These are phyloP conservation scores for Syzygium malaccense DNA, from an alignment of 441 rosid genomes.

Conservation along the genomic window DNA sequence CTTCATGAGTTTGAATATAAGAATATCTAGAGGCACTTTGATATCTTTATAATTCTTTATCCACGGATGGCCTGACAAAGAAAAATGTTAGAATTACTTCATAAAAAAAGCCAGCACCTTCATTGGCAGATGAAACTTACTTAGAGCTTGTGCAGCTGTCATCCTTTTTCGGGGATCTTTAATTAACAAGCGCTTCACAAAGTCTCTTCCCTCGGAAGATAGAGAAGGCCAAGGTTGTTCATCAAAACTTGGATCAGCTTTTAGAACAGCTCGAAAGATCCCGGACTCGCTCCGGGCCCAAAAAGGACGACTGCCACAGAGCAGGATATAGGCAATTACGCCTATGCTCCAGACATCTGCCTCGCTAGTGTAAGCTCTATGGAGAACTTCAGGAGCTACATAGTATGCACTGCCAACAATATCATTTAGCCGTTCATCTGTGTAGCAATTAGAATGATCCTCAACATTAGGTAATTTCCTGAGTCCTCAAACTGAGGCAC, in stretches of 20 bases:
- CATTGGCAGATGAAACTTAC: neutral
- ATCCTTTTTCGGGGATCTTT: conserved; percentile 12
- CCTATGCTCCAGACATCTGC: conserved; percentile 12
- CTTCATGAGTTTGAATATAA: conserved; percentile 4
- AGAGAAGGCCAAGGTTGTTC: conserved; percentile 8
- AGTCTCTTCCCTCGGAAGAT: conserved; percentile 5
- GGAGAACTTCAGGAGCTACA: conserved; percentile 12
- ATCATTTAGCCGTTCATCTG: conserved; percentile 12
- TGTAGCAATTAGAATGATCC: neutral
- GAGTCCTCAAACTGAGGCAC: neutral
- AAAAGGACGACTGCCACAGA: conserved; percentile 13
- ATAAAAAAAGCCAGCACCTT: neutral
- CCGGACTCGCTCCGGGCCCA: conserved; percentile 12
- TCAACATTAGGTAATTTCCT: neutral
- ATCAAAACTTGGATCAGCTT: conserved; percentile 8
- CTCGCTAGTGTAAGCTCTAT: conserved; percentile 7
- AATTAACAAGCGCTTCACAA: conserved; percentile 5
- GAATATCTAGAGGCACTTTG: conserved; percentile 4
- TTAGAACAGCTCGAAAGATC: conserved; percentile 12
- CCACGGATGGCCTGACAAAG: conserved; percentile 4
- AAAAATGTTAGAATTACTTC: neutral
- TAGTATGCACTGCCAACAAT: conserved; percentile 10
- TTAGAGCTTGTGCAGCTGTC: conserved; percentile 11
- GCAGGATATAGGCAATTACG: conserved; percentile 7
- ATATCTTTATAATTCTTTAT: neutral